phyloP scores from a whole-genome alignment of 2,329 filamentous ascomycete genomes.

The Nothopassalora personata region DNA sequence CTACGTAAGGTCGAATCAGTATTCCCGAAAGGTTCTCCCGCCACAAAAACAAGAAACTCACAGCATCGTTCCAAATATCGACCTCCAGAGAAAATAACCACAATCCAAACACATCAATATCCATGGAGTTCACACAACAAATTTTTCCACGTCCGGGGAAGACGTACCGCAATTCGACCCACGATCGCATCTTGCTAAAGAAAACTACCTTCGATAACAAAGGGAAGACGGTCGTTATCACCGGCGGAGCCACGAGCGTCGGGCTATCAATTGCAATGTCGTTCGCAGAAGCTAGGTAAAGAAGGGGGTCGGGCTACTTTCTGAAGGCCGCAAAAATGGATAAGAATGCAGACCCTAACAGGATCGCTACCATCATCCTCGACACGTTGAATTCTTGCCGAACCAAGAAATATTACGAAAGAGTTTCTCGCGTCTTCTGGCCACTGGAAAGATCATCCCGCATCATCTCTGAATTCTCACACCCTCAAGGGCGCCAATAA shows the following conservation, averaged over 20 bases:
- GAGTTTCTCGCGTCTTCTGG: not conserved
- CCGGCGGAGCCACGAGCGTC: constrained; percentile 20
- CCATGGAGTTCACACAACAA: not conserved
- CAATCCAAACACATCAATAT: no score
- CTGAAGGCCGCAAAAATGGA: not conserved
- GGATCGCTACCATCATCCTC: not conserved
- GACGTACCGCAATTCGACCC: constrained; percentile 19
- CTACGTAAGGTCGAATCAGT: no score
- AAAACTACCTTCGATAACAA: constrained; percentile 17
- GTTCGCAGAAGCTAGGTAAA: constrained; percentile 22
- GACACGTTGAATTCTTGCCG: not conserved
- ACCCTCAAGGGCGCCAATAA: not conserved
- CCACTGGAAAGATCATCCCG: not conserved
- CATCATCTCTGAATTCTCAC: not conserved
- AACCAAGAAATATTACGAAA: not conserved
- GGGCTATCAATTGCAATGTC: constrained; percentile 21
- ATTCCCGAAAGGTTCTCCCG: no score
- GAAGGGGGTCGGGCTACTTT: not conserved
- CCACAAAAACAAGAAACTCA: no score
- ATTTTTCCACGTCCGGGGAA: constrained; percentile 14
- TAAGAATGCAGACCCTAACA: not conserved
- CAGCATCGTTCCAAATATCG: no score
- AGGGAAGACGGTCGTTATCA: constrained; percentile 25
- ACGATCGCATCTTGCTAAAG: constrained; percentile 18
- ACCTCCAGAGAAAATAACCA: no score